Conservation (phyloP, 805 yeast species). For the Saccharomycopsis vini region DNA sequence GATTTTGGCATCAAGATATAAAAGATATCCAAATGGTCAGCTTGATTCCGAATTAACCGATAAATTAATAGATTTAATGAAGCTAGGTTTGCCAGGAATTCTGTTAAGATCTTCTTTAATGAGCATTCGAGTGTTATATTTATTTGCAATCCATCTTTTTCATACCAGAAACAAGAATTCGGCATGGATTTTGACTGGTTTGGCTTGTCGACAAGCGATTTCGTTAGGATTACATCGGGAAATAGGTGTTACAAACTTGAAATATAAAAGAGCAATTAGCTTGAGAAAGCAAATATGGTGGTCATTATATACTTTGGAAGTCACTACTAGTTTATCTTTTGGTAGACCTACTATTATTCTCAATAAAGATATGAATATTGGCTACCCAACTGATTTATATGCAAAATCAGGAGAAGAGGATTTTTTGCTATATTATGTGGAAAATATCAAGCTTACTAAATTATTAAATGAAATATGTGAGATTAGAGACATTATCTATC, state of each 20-base stretch:
- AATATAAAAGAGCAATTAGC: slow-evolving; percentile 30
- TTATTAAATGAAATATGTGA: slow-evolving; percentile 34
- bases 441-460: slow-evolving; percentile 30
- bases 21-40: slow-evolving; percentile 24
- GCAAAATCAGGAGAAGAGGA: slow-evolving; percentile 26
- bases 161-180: slow-evolving; percentile 39
- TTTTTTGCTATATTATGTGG: slow-evolving; percentile 26
- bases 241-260: slow-evolving; percentile 31
- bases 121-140: slow-evolving; percentile 35
- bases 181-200: slow-evolving; percentile 38
- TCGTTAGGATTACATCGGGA: slow-evolving; percentile 41
- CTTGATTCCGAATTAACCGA: slow-evolving; percentile 25
- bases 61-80: slow-evolving; percentile 33
- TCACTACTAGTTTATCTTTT: slow-evolving; percentile 34
- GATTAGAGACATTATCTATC: slow-evolving; percentile 28
- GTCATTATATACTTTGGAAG: slow-evolving; percentile 36
- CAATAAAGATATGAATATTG: slow-evolving; percentile 37
- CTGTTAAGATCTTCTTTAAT: slow-evolving; percentile 36
- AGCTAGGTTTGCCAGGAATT: slow-evolving; percentile 35
- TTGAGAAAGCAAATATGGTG: slow-evolving; percentile 27
- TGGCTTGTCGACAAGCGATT: slow-evolving; percentile 39
- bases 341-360: slow-evolving; percentile 39
- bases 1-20: slow-evolving; percentile 32
- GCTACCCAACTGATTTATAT: slow-evolving; percentile 27
- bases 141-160: slow-evolving; percentile 36